Percentiles rank a stretch among this genome's conserved stretches.
Evolutionary conservation across 148 eudicot genomes (phyloP).

Genomic region (Rhododendron kiyosumense): DNA sequence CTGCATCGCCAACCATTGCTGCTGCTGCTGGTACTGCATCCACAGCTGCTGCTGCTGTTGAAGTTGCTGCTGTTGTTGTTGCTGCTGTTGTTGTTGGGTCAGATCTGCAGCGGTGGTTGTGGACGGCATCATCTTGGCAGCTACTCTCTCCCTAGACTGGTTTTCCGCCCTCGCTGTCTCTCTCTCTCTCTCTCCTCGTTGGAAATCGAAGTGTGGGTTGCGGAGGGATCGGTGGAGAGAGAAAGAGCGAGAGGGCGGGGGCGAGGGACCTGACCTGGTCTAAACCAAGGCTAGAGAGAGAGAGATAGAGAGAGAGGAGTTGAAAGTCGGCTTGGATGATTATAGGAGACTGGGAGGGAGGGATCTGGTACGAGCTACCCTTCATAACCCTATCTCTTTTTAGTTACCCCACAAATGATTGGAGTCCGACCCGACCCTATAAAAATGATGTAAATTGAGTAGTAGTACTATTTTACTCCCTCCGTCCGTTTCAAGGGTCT

Average conservation of each 20-base stretch:
- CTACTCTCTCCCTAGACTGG: not conserved
- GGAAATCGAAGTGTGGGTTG: not conserved
- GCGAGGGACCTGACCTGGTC: not conserved
- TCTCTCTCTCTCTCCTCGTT: not conserved
- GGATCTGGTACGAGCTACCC: not conserved
- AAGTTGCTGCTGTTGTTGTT: slow-evolving; percentile 24
- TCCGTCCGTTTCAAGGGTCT: too few relatives aligned
- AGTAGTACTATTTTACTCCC: too few relatives aligned
- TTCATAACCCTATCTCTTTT: not conserved
- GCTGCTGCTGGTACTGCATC: slow-evolving; percentile 19
- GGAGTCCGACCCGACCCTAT: not conserved
- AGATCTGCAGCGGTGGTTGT: slow-evolving; percentile 17
- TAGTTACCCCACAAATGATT: not conserved
- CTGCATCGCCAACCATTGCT: slow-evolving; percentile 29
- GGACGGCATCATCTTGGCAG: slow-evolving; percentile 21
- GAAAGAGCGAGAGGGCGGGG: not conserved
- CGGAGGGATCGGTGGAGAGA: slow-evolving; percentile 9
- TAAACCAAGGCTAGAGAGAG: slow-evolving; percentile 5
- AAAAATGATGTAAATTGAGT: not conserved
- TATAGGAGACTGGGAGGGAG: not conserved
- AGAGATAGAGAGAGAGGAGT: not conserved
- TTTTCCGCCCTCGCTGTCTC: not conserved
- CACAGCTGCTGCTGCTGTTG: slow-evolving; percentile 25
- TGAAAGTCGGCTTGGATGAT: not conserved
- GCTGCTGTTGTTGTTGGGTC: slow-evolving; percentile 29